A percentile compares a stretch with the other conserved stretches of the same genome.
These are phyloP conservation scores for Fomitopsis palustris DNA, from an alignment of 1,284 basidiomycete species.

Conservation along the genomic window DNA sequence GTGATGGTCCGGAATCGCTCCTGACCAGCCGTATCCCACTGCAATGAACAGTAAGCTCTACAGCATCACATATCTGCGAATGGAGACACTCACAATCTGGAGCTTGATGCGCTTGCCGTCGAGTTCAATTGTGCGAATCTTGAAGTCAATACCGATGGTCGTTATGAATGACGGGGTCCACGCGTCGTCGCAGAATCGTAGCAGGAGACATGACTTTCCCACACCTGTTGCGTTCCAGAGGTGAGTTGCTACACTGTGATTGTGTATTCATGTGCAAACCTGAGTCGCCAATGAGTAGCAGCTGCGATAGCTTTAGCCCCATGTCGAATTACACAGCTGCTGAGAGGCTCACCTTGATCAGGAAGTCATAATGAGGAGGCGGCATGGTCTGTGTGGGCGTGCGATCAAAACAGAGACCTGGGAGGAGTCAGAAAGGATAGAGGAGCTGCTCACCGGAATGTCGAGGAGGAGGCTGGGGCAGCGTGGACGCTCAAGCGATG, in stretches of 20 bases:
- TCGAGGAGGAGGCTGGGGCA: background rate
- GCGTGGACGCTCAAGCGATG: background rate
- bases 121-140: conserved; percentile 95
- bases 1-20: conserved; percentile 99
- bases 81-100: conserved; percentile 73
- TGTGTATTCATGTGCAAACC: conserved; percentile 36
- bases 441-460: background rate
- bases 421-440: background rate
- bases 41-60: conserved; percentile 9
- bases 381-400: conserved; percentile 50
- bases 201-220: conserved; percentile 96
- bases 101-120: conserved; percentile 96
- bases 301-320: conserved; percentile 40
- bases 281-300: conserved; percentile 95
- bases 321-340: conserved; percentile 1
- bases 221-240: conserved; percentile 57
- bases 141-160: conserved; percentile 96
- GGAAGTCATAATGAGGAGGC: conserved; percentile 85
- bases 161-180: conserved; percentile 99
- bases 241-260: conserved; percentile 3
- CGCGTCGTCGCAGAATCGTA: conserved; percentile 99
- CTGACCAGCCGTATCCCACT: conserved; percentile 99
- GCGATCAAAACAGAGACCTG: background rate
- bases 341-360: conserved; percentile 74
- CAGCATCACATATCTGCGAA: background rate